Evolutionary conservation across 495 filamentous ascomycete species (phyloP).

Genomic region (Penicillium nucicola): DNA sequence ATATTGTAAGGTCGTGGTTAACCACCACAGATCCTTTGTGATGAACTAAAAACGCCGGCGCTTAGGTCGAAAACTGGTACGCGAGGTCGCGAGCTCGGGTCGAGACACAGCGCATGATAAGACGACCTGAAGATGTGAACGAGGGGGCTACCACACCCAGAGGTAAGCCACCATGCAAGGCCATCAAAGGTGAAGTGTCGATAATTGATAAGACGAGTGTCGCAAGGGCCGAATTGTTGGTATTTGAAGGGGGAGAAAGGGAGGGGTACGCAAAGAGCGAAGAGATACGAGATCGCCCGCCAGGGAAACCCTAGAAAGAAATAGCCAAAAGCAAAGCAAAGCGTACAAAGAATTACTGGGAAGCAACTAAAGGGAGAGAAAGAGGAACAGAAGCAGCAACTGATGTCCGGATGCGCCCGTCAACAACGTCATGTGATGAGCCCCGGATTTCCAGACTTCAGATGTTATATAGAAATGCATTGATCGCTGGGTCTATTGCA

Average conservation of each 20-base stretch:
- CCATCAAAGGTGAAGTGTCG: slow-evolving; percentile 27
- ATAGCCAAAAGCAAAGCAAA: slow-evolving; percentile 6
- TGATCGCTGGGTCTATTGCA: slow-evolving; percentile 7
- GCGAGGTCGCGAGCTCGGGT: slow-evolving; percentile 34
- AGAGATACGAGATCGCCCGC: neutral
- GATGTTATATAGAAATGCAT: neutral
- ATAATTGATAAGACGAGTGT: slow-evolving; percentile 21
- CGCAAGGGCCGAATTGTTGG: slow-evolving; percentile 19
- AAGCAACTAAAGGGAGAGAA: slow-evolving; percentile 6
- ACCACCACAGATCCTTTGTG: slow-evolving; percentile 10
- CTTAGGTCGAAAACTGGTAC: slow-evolving; percentile 18
- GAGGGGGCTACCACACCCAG: slow-evolving; percentile 26
- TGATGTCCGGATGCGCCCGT: slow-evolving; percentile 24
- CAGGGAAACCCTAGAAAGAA: slow-evolving; percentile 2
- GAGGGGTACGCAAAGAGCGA: slow-evolving; percentile 10
- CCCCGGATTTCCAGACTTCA: slow-evolving; percentile 4
- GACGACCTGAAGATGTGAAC: slow-evolving; percentile 20
- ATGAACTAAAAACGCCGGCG: slow-evolving; percentile 6
- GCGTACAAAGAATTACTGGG: neutral
- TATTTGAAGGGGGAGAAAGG: slow-evolving; percentile 19
- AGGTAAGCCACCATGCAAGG: slow-evolving; percentile 33
- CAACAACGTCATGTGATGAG: slow-evolving; percentile 26
- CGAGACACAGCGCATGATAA: slow-evolving; percentile 39
- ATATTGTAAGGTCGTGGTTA: slow-evolving; percentile 13
- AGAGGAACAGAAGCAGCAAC: slow-evolving; percentile 4